Evolutionary conservation across 768 basidiomycete genomes (phyloP).

Genomic region (Antrodiella citrinella): DNA sequence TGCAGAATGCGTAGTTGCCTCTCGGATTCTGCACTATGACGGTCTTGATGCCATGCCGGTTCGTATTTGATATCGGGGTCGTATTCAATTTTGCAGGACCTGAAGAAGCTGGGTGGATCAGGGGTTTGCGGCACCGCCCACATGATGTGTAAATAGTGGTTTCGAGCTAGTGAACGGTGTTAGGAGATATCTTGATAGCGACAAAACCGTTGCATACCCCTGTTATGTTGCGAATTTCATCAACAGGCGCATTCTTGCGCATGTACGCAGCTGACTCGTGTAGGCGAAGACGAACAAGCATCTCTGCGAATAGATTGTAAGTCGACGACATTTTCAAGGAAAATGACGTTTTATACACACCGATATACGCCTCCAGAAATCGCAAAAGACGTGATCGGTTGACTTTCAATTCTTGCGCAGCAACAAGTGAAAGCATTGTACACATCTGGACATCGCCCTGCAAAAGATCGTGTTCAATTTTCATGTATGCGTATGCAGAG

Average conservation of each 20-base stretch:
- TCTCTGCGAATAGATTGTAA: conserved; percentile 36
- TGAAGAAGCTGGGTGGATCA: conserved; percentile 25
- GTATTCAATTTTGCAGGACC: conserved; percentile 2
- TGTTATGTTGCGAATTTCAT: conserved; percentile 45
- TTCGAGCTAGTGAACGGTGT: conserved; percentile 40
- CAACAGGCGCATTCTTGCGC: conserved; percentile 50
- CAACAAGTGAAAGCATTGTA: conserved; percentile 60
- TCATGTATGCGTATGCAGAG: conserved; percentile 9
- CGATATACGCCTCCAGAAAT: conserved; percentile 68
- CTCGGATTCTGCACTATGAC: conserved; percentile 19
- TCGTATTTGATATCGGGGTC: background rate
- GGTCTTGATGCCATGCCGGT: background rate
- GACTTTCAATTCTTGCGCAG: conserved; percentile 49
- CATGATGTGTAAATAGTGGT: conserved; percentile 68
- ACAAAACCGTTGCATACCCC: conserved; percentile 33
- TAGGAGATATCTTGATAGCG: no score
- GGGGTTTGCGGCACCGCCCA: conserved; percentile 58
- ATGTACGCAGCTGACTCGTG: conserved; percentile 67
- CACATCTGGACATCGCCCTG: conserved; percentile 81
- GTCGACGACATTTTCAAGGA: no score
- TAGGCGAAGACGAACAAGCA: conserved; percentile 52
- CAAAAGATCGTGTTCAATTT: background rate
- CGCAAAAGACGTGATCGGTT: conserved; percentile 32
- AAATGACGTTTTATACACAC: conserved; percentile 32
- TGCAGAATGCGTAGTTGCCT: conserved; percentile 49